Evolutionary conservation across 2,329 filamentous ascomycete species (phyloP), one percentile per base, ranked within the genome.

Genomic region (Hymenoscyphus occultus): DNA sequence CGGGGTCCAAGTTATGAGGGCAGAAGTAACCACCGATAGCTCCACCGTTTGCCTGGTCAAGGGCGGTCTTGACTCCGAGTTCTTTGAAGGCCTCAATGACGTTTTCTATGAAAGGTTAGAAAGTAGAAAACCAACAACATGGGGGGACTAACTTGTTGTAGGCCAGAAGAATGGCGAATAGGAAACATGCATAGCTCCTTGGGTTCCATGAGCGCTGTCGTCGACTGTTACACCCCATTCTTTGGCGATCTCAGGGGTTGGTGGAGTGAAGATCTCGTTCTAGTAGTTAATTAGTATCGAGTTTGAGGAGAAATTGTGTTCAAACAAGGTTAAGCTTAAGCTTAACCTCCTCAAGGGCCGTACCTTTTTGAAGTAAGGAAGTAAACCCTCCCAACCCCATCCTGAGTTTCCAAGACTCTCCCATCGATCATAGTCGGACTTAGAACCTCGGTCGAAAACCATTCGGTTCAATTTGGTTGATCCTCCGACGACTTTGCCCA

Each of bases 291-390:
- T 54, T 28, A 54, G 48, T 28, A n/a, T 12, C 35, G 35, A 5
- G 10, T 10, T n/a, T 1, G 45, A 4, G 45, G 5, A 28, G 22
- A 22, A 28, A 12, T 19, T 13, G 42, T 19, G 16, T 45, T 45
- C 3, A n/a, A 19, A 45, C 16, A 45, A 28, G 7, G n/a, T 13
- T 54, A 28, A 13, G 13, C n/a, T 3, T 54, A n/a, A 35, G 35
- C 6, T 35, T 35, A 35, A 35, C 35, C 35, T 35, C 35, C 6
- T 35, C 35, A 35, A 7, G 35, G 35, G 35, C 35, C 48, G 19
- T 35, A 62, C 60, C 45, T 62, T 62, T n/a, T 62, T 62, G 14
- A 62, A 62, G n/a, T 62, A 57, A 31, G 60, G 60, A 22, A 62
- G n/a, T 13, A 62, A 56, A 19, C n/a, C 35, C 3, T 62, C 32